These are phyloP conservation scores for Cetradonia linearis DNA, from an alignment of 495 filamentous ascomycete species.

Conservation along the genomic window DNA sequence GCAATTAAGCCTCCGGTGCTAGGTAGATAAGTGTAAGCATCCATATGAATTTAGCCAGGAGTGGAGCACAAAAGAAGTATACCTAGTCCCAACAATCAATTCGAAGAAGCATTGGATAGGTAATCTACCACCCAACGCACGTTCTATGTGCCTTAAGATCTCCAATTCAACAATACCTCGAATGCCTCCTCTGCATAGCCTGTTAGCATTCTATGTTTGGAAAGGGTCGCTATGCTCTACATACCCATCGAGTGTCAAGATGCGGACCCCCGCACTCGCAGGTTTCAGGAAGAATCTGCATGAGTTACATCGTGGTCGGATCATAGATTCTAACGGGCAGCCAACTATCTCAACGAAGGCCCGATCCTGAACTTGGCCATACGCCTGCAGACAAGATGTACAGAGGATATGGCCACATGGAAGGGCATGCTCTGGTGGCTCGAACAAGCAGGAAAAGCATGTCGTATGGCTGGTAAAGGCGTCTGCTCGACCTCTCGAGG, in stretches of 20 bases:
- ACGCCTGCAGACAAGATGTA: conserved; percentile 33
- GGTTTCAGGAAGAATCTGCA: conserved; percentile 29
- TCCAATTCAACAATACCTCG: conserved; percentile 35
- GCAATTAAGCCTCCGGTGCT: conserved; percentile 34
- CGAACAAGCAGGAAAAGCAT: conserved; percentile 48
- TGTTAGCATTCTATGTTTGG: conserved; percentile 8
- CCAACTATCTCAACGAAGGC: conserved; percentile 6
- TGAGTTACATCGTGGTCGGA: background rate
- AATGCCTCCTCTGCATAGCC: conserved; percentile 32
- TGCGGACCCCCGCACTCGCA: conserved; percentile 27
- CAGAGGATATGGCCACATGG: conserved; percentile 52
- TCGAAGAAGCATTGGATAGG: conserved; percentile 37
- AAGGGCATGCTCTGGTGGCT: conserved; percentile 42
- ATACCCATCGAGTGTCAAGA: conserved; percentile 37
- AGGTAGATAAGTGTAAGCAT: background rate
- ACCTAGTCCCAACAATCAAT: conserved; percentile 39
- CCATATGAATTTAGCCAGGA: background rate
- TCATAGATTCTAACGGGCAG: conserved; percentile 8
- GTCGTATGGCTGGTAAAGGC: conserved; percentile 32
- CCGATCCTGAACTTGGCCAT: conserved; percentile 16
- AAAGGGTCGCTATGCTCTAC: background rate
- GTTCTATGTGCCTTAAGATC: conserved; percentile 30
- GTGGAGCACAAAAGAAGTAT: background rate
- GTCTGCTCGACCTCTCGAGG: conserved; percentile 12
- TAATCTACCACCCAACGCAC: conserved; percentile 21